Base-by-base conservation (phyloP, 352 stramenopile species). In the Thalassiosira delicatula region DNA sequence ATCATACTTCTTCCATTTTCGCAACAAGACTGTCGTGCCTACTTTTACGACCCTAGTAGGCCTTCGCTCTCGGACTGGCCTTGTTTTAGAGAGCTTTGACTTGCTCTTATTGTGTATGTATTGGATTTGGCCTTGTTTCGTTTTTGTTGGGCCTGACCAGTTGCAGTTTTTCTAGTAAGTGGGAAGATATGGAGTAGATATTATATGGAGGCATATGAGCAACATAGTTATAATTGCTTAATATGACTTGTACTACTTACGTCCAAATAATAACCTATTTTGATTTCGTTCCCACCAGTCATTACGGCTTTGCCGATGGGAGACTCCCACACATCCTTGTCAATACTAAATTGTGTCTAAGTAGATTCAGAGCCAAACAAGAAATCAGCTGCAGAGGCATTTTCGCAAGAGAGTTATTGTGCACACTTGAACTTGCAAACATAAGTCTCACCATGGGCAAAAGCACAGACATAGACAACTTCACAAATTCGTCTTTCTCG, bases 331-430 rank as follows among this genome's bases (percentile, higher is more conserved):
- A 93, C 44, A 53, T 81, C 33, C 67, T 90, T 81, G 40, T 92
- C 85, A 27, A 92, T 75, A 68, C 82, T 87, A 75, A 94, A 94
- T 84, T 93, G 88, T 25, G 87, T 91, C 80, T 91, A 69, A 42
- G 5, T 12, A 33, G 33, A 25, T 35, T 42, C 35, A 12, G 21
- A 67, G 62, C 37, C 1, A 62, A 49, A 67, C 51, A 33, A 51
- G 14, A 12, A 44, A 56, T n/a, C n/a, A n/a, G n/a, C n/a, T n/a
- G n/a, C n/a, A n/a, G n/a, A n/a, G n/a, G n/a, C n/a, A n/a, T n/a
- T n/a, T n/a, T n/a, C n/a, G n/a, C n/a, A n/a, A n/a, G n/a, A n/a
- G n/a, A n/a, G n/a, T n/a, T n/a, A 33, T 29, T n/a, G n/a, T 57
- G 19, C 19, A 57, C 19, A 57, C 14, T 57, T 57, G 4, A 29